Conservation (phyloP, 2,329 filamentous ascomycete species). For the Clarireedia monteithiana region DNA sequence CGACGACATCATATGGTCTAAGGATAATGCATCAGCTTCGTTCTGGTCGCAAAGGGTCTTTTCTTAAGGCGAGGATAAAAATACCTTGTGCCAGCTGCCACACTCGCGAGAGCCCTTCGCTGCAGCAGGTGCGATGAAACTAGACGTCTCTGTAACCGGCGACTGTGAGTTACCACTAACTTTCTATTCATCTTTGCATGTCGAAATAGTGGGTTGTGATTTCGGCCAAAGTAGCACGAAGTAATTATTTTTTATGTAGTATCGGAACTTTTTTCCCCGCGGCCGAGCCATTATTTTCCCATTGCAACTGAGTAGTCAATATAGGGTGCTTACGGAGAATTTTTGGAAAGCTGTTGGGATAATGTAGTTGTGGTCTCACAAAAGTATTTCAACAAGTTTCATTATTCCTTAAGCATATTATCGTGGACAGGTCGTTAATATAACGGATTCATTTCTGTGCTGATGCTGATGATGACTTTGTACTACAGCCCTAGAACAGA, state of each 20-base stretch:
- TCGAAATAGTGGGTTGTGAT: background rate
- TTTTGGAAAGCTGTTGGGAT: no score
- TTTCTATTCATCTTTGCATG: constrained; percentile 24
- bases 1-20: constrained; percentile 72
- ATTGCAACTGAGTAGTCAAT: background rate
- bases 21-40: background rate
- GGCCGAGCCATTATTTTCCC: background rate
- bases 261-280: constrained; percentile 1
- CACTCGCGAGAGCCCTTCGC: constrained; percentile 5
- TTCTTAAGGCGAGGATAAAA: background rate
- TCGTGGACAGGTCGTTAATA: background rate
- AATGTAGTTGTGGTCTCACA: no score
- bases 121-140: constrained; percentile 2
- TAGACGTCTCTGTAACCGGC: background rate
- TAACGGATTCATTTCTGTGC: constrained; percentile 9
- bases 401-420: background rate
- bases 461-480: background rate
- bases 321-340: background rate
- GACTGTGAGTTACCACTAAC: constrained; percentile 9
- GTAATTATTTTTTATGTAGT: background rate
- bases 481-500: background rate
- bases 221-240: background rate
- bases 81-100: constrained; percentile 7
- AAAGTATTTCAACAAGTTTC: background rate
- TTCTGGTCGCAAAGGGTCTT: background rate